Base-by-base conservation (phyloP, 2,329 filamentous ascomycete genomes). In the Fusarium compactum region DNA sequence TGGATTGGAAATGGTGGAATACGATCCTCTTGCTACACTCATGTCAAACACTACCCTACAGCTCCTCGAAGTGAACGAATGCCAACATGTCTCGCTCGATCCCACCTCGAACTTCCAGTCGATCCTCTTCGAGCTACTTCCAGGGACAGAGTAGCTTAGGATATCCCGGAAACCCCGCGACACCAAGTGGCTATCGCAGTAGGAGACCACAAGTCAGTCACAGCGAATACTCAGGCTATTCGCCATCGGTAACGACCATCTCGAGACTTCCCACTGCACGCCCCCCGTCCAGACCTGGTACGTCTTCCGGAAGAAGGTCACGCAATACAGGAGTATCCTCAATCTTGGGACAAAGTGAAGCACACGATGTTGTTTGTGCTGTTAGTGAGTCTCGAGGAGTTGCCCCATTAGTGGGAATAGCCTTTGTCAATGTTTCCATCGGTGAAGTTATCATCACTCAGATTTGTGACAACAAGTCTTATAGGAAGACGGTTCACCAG, bases 391-490 rank as follows among this genome's bases (percentile, higher is more conserved):
- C 93, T 45, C 91, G 95, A n/a, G 94, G 94, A 8, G 88, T 97
- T 7, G 91, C 92, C 24, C 94, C 94, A 0, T 92, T 90, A 0
- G 91, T 98, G 3, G 95, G 95, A 1, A 84, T 97, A 43, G 93
- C 94, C 5, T 95, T 98, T 76, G 85, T 98, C 76, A 97, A 98
- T 76, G 85, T 97, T 5, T 91, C 93, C 44, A 95, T 93, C 4
- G 92, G 92, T 41, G 94, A 97, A 80, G 92, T 90, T 18, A 89
- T 94, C 29, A 85, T 98, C 41, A 97, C 93, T 76, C 94, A 98
- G 76, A 95, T 98, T 69, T 94, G 92, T 76, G 95, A 98, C 79
- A 97, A 91, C 60, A 94, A 97, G 78, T 97, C 94, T 34, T 98
- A 97, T 77, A 90, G 94, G 61, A 91, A 91, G 76, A 97, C 94